Percentiles rank a stretch among this genome's conserved stretches.
Evolutionary conservation across 1,284 basidiomycete genomes (phyloP).

Genomic region (Moesziomyces antarcticus): DNA sequence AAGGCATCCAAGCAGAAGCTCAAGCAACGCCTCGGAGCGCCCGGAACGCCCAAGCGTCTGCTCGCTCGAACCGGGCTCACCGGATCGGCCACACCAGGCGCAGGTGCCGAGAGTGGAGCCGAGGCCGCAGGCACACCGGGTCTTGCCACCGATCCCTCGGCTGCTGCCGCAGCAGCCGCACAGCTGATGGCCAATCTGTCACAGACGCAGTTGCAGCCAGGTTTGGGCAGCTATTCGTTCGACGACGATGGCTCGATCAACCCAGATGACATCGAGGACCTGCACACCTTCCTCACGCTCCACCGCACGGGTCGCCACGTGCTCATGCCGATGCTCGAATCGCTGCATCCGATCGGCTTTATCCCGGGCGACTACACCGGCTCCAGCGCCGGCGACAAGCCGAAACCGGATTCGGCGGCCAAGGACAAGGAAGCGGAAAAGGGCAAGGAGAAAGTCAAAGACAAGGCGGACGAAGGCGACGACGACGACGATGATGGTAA

Average conservation of each 20-base stretch:
- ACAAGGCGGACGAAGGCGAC: conserved; percentile 34
- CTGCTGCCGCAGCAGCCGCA: conserved; percentile 21
- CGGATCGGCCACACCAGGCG: conserved; percentile 24
- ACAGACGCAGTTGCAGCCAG: conserved; percentile 23
- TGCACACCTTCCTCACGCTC: conserved; percentile 47
- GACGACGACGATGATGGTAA: conserved; percentile 41
- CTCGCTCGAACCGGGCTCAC: conserved; percentile 12
- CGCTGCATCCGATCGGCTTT: conserved; percentile 47
- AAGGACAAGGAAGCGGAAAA: conserved; percentile 18
- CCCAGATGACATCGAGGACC: conserved; percentile 46
- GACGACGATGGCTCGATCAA: conserved; percentile 56
- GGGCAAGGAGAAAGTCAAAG: conserved; percentile 26
- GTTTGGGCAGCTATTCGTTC: conserved; percentile 28
- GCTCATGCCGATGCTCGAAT: conserved; percentile 51
- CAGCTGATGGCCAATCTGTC: conserved; percentile 30
- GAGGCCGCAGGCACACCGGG: conserved; percentile 5
- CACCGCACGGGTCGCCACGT: conserved; percentile 25
- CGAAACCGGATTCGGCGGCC: conserved; percentile 16
- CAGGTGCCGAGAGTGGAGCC: background rate
- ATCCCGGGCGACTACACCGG: conserved; percentile 28
- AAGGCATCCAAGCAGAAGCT: conserved; percentile 35
- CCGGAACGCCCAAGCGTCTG: conserved; percentile 41
- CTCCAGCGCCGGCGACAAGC: conserved; percentile 18
- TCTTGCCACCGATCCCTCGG: background rate
- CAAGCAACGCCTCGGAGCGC: conserved; percentile 42